Base-by-base conservation (phyloP, 345 rosid genomes). In the Erysimum cheiranthoides region DNA sequence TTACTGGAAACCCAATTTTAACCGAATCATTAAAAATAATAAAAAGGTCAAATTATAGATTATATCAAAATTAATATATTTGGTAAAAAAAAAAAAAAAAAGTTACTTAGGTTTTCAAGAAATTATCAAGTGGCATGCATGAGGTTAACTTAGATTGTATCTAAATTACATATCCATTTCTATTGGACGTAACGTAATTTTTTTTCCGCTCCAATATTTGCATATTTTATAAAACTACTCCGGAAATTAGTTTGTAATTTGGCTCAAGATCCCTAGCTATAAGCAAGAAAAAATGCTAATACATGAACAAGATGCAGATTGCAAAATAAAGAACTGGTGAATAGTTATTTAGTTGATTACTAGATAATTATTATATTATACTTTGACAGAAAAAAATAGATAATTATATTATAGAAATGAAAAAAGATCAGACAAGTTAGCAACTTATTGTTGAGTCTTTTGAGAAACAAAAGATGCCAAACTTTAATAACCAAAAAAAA, bases 381-480 rank as follows among this genome's bases (percentile, higher is more conserved):
- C 31, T 21, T 21, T 21, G 25, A 21, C 25, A 21, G 25, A 21
- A 21, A 21, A 21, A 21, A 21, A 21, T 21, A 21, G 25, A 21
- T 21, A 21, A 21, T 21, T 21, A 21, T 21, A 21, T 21, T 21
- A 21, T 21, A 21, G 25, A 21, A 21, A 61, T n/a, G n/a, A 21
- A 10, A 16, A 14, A 25, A 39, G 9, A 51, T 16, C 43, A 16
- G 21, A 64, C 56, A 63, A 42, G 25, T 21, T 21, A 21, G 0
- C 27, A 32, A 21, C 57, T 73, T 73, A 64, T 21, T 54, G n/a
- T 30, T 32, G 43, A 51, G 39, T 62, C 61, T 61, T 73, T 11
- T 54, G 6, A 2, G 31, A 63, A 39, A 63, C 56, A 53, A 54
- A 45, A 17, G 61, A 56, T 31, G 1, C 45, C 45, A 73, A 21